Evolutionary conservation across 768 basidiomycete genomes (phyloP).

Genomic region (Xerocomellus intermedius): DNA sequence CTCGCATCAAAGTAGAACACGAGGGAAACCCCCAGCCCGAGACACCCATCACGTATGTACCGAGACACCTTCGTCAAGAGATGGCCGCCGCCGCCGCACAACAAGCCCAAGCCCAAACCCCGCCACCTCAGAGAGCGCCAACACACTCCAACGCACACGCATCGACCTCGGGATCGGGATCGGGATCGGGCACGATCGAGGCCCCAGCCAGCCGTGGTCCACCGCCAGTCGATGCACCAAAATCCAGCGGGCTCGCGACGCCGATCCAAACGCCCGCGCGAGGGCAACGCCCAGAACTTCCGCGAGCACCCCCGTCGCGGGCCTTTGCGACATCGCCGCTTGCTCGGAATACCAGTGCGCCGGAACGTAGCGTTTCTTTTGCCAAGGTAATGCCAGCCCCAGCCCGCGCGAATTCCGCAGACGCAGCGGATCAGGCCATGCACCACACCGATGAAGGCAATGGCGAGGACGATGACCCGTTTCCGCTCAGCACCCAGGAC

Average conservation of each 20-base stretch:
- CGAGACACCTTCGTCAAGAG: conserved; percentile 40
- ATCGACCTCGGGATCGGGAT: neutral
- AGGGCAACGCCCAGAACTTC: conserved; percentile 27
- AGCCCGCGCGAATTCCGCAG: neutral
- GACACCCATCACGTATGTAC: conserved; percentile 34
- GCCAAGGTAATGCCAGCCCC: neutral
- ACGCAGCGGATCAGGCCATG: neutral
- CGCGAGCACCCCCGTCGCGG: conserved; percentile 4
- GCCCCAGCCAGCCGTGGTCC: neutral
- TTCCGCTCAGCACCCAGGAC: conserved; percentile 61
- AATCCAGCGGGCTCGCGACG: conserved; percentile 29
- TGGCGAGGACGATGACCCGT: conserved; percentile 34
- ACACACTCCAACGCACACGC: no score
- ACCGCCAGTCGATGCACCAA: neutral
- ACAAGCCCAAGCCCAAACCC: conserved; percentile 5
- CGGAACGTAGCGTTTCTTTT: conserved; percentile 16
- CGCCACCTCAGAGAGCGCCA: neutral
- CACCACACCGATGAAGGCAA: neutral
- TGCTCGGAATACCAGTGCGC: conserved; percentile 5
- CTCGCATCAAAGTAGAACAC: conserved; percentile 21
- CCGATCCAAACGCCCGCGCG: conserved; percentile 37
- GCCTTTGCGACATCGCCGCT: conserved; percentile 11
- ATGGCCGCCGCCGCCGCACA: conserved; percentile 10
- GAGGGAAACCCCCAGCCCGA: conserved; percentile 4
- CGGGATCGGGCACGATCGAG: neutral